Conservation (phyloP, 345 rosid genomes). For the Salix udensis region DNA sequence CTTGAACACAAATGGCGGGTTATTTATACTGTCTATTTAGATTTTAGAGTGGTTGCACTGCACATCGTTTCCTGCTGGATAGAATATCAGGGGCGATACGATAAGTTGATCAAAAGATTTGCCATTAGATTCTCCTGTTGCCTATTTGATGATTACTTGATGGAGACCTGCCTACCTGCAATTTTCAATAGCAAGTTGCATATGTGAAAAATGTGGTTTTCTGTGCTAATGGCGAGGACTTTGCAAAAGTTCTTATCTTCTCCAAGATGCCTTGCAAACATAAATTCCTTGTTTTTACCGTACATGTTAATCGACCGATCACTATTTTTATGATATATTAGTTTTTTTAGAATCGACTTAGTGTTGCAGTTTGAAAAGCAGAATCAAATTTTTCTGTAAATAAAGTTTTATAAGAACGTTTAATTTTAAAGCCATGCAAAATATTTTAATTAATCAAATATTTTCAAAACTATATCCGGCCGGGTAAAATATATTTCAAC, state of each 20-base stretch:
- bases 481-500: too few species aligned
- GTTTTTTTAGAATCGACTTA: too few species aligned
- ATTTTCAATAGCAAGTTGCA: not conserved
- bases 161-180: not conserved
- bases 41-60: not conserved
- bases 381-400: too few species aligned
- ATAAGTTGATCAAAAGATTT: not conserved
- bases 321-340: not conserved
- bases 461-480: too few species aligned
- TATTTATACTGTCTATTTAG: slow-evolving; percentile 26
- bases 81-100: not conserved
- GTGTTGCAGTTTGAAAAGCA: too few species aligned
- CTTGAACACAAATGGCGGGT: not conserved
- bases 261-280: not conserved
- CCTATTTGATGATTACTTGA: not conserved
- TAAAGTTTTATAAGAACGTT: too few species aligned
- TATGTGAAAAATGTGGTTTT: not conserved
- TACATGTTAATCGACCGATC: not conserved
- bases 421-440: too few species aligned
- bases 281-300: too few species aligned
- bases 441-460: too few species aligned
- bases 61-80: not conserved
- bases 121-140: not conserved
- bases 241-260: not conserved
- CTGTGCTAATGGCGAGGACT: not conserved